A percentile compares a stretch with the other conserved stretches of the same genome.
Evolutionary conservation across 805 yeast genomes (phyloP).

Genomic region (Monosporozyma aquatica): DNA sequence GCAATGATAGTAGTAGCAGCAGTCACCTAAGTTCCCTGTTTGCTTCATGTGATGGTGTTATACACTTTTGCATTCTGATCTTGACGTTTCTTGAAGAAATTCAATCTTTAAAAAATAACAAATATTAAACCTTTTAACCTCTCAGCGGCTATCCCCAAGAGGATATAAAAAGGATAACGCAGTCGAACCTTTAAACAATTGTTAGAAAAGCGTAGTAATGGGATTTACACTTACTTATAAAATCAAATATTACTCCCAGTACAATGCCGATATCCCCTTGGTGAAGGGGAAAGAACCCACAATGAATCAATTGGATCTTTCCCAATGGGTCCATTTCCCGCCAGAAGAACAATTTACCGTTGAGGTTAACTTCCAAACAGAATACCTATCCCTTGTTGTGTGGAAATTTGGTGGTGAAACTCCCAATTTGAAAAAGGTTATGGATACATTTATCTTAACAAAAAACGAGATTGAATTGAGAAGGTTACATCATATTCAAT

Average conservation of each 20-base stretch:
- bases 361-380: not conserved
- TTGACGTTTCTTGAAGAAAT: not conserved
- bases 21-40: too few relatives aligned
- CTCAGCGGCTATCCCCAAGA: slow-evolving; percentile 10
- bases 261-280: slow-evolving; percentile 13
- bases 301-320: not conserved
- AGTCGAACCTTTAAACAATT: not conserved
- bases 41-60: too few relatives aligned
- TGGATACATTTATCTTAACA: not conserved
- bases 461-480: not conserved
- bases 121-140: slow-evolving; percentile 21
- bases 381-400: not conserved
- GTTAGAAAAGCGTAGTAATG: not conserved
- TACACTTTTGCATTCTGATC: too few relatives aligned
- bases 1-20: too few relatives aligned
- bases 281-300: slow-evolving; percentile 19
- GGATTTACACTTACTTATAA: not conserved
- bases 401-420: too few relatives aligned
- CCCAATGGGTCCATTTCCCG: slow-evolving; percentile 6
- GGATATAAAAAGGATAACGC: too few relatives aligned
- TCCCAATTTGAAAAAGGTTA: too few relatives aligned
- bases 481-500: slow-evolving; percentile 11
- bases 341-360: not conserved
- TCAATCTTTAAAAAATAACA: slow-evolving; percentile 2
- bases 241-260: slow-evolving; percentile 17